phyloP scores from a whole-genome alignment of 305 asterid genomes.

The Ilex paraguariensis region DNA sequence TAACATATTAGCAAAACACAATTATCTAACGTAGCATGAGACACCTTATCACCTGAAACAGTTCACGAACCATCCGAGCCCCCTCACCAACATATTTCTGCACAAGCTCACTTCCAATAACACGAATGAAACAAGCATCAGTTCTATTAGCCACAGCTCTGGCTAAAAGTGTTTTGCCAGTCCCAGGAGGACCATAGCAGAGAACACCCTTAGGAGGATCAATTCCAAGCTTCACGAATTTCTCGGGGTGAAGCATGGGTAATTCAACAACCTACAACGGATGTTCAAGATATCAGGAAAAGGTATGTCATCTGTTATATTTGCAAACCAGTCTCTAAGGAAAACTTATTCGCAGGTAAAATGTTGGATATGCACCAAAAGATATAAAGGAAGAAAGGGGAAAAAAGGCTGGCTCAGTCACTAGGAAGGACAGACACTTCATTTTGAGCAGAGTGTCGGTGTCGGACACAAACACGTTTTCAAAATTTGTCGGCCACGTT shows the following conservation, averaged over 20 bases:
- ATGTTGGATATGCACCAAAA: too few species aligned
- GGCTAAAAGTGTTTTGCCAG: conserved; percentile 50
- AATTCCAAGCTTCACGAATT: conserved; percentile 91
- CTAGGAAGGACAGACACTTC: too few species aligned
- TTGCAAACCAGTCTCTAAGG: too few species aligned
- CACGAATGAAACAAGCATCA: conserved; percentile 96
- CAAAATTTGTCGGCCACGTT: too few species aligned
- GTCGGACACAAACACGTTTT: too few species aligned
- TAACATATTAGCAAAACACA: not conserved
- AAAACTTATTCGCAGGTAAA: too few species aligned
- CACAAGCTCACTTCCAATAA: conserved; percentile 95
- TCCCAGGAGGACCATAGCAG: conserved; percentile 99
- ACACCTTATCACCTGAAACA: conserved; percentile 60
- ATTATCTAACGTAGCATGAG: not conserved
- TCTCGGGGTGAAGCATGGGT: conserved; percentile 99
- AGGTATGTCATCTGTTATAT: not conserved
- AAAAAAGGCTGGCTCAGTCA: too few species aligned
- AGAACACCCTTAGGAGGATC: conserved; percentile 99
- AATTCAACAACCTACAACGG: conserved; percentile 77
- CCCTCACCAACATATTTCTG: conserved; percentile 99
- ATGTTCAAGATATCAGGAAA: conserved; percentile 6
- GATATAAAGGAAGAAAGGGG: too few species aligned
- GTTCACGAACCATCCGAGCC: conserved; percentile 98
- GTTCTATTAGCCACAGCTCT: conserved; percentile 97
- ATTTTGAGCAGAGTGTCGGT: too few species aligned